These are phyloP conservation scores for Talaromyces nanjingensis DNA, from an alignment of 495 filamentous ascomycete genomes.

Conservation along the genomic window DNA sequence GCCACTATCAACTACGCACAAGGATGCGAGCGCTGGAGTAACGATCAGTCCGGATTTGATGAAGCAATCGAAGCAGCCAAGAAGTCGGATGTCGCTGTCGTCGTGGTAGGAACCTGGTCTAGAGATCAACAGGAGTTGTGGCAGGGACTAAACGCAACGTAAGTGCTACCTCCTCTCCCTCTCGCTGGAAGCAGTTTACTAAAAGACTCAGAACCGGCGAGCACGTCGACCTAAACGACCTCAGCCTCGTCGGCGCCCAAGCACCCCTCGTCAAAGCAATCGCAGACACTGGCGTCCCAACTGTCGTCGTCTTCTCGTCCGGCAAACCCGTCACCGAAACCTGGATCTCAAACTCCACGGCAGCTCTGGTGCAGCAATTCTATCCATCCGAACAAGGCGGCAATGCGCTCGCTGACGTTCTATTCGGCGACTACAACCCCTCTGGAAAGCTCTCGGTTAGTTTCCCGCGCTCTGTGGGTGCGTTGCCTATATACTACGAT, in stretches of 20 bases:
- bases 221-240: conserved; percentile 55
- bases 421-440: conserved; percentile 61
- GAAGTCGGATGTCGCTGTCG: conserved; percentile 61
- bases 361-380: conserved; percentile 62
- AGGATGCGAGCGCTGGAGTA: conserved; percentile 69
- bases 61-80: conserved; percentile 57
- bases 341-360: conserved; percentile 54
- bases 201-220: conserved; percentile 52
- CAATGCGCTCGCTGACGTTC: conserved; percentile 58
- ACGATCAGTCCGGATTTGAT: conserved; percentile 52
- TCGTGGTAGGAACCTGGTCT: conserved; percentile 69
- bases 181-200: not conserved
- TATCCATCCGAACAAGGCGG: conserved; percentile 59
- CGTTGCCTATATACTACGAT: conserved; percentile 63
- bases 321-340: conserved; percentile 64
- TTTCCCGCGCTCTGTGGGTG: conserved; percentile 60
- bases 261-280: conserved; percentile 56
- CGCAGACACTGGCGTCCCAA: conserved; percentile 57
- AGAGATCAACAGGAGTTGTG: conserved; percentile 63
- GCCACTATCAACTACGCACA: conserved; percentile 54
- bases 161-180: conserved; percentile 6
- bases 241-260: conserved; percentile 66
- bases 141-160: conserved; percentile 59
- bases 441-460: conserved; percentile 60
- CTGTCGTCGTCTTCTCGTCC: conserved; percentile 59